These are phyloP conservation scores for Yamadazyma spencermartinsiae DNA, from an alignment of 1,139 yeast species.

Conservation along the genomic window DNA sequence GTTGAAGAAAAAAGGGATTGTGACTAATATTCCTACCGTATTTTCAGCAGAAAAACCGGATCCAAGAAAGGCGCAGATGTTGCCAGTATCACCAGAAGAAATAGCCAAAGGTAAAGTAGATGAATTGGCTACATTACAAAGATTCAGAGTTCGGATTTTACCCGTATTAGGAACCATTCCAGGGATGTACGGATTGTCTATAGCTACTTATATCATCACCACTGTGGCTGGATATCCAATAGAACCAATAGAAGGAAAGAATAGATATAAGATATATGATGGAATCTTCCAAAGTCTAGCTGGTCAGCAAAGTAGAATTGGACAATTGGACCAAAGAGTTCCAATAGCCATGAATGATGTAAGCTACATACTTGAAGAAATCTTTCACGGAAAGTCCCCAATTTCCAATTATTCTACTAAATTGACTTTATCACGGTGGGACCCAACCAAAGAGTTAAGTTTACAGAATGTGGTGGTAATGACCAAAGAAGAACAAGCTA, in stretches of 20 bases:
- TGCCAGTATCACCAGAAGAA: conserved; percentile 82
- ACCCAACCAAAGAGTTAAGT: conserved; percentile 55
- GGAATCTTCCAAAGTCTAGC: conserved; percentile 79
- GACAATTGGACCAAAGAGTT: conserved; percentile 65
- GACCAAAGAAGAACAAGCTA: conserved; percentile 83
- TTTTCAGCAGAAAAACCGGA: conserved; percentile 96
- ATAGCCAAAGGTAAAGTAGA: conserved; percentile 79
- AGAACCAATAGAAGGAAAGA: conserved; percentile 90
- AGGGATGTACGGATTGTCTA: conserved; percentile 88
- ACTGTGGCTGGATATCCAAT: conserved; percentile 82
- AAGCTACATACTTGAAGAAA: conserved; percentile 86
- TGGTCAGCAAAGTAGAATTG: conserved; percentile 81
- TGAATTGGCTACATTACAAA: conserved; percentile 81
- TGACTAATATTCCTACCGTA: conserved; percentile 78
- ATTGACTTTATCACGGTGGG: conserved; percentile 82
- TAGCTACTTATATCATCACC: conserved; percentile 82
- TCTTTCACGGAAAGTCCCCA: conserved; percentile 88
- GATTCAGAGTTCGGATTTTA: conserved; percentile 87
- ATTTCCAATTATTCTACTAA: conserved; percentile 83
- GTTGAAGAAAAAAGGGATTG: conserved; percentile 74
- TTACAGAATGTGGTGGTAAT: conserved; percentile 78
- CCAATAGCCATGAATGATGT: conserved; percentile 75
- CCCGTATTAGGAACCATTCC: conserved; percentile 98
- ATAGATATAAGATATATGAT: conserved; percentile 81
- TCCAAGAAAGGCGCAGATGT: conserved; percentile 82